phyloP scores from a whole-genome alignment of 1,284 basidiomycete genomes.

The Rhodotorula sp. region DNA sequence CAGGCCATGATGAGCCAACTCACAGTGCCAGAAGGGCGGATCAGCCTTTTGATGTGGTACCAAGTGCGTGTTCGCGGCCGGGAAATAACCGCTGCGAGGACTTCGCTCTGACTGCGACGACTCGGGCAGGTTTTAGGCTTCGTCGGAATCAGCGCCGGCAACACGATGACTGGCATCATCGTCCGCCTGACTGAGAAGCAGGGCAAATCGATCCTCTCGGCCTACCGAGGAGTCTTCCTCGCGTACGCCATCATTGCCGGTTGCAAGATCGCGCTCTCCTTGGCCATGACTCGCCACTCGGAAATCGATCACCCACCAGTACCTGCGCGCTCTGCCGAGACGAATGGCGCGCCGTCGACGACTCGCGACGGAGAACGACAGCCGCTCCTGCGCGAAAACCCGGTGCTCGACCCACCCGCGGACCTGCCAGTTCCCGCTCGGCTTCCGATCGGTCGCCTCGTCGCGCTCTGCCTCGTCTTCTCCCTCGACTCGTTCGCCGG shows the following conservation, averaged over 20 bases:
- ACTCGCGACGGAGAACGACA: slow-evolving; percentile 20
- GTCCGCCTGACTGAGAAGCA: slow-evolving; percentile 6
- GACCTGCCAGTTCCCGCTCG: background rate
- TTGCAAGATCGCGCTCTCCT: slow-evolving; percentile 23
- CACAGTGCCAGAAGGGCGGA: slow-evolving; percentile 28
- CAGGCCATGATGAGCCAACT: slow-evolving; percentile 29
- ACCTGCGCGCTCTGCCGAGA: background rate
- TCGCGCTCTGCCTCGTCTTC: slow-evolving; percentile 34
- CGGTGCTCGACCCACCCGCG: slow-evolving; percentile 1
- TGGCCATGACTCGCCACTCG: slow-evolving; percentile 17
- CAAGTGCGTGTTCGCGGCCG: background rate
- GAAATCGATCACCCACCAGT: slow-evolving; percentile 28
- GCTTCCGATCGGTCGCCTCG: slow-evolving; percentile 23
- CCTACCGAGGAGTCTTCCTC: slow-evolving; percentile 26
- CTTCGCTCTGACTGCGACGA: too few species aligned
- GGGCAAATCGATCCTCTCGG: slow-evolving; percentile 5
- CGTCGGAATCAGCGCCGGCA: slow-evolving; percentile 26
- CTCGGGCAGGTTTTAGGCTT: slow-evolving; percentile 27
- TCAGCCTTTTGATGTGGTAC: slow-evolving; percentile 19
- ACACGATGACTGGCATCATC: slow-evolving; percentile 15
- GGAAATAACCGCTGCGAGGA: too few species aligned
- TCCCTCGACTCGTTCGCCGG: slow-evolving; percentile 38
- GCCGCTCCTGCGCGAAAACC: slow-evolving; percentile 18
- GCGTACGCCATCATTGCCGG: slow-evolving; percentile 18
- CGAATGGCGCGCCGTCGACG: too few species aligned